Percentiles rank a stretch among this genome's conserved stretches.
Evolutionary conservation across 2,329 filamentous ascomycete genomes (phyloP).

Genomic region (Aspergillus ochraceoroseus): DNA sequence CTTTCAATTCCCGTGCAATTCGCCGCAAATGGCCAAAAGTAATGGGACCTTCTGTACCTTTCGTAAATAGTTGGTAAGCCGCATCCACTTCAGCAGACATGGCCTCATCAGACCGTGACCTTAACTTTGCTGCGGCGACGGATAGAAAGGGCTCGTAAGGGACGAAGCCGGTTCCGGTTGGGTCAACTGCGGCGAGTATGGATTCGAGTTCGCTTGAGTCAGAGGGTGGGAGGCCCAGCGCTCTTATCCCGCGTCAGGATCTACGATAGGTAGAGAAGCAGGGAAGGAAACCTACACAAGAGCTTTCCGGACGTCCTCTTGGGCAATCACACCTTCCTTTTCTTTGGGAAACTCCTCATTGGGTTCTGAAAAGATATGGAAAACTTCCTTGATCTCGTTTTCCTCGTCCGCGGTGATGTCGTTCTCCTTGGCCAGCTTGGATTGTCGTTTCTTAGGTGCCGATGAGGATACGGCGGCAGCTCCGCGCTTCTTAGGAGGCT

Average conservation of each 20-base stretch:
- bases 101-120: conserved; percentile 51
- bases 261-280: conserved; percentile 1
- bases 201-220: conserved; percentile 64
- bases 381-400: conserved; percentile 85
- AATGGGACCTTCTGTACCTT: conserved; percentile 56
- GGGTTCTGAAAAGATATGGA: conserved; percentile 64
- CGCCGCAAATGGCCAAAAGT: conserved; percentile 71
- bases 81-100: conserved; percentile 68
- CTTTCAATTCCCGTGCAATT: conserved; percentile 75
- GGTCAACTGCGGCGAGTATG: conserved; percentile 77
- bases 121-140: conserved; percentile 81
- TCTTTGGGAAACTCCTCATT: conserved; percentile 63
- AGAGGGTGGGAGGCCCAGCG: conserved; percentile 69
- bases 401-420: conserved; percentile 80
- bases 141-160: conserved; percentile 77
- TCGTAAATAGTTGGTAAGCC: conserved; percentile 76
- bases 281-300: conserved; percentile 56
- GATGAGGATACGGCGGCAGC: conserved; percentile 27
- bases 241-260: conserved; percentile 48
- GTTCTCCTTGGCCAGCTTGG: conserved; percentile 89
- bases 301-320: conserved; percentile 64
- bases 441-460: conserved; percentile 55
- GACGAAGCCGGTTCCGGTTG: conserved; percentile 71
- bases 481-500: conserved; percentile 40
- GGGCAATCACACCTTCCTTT: conserved; percentile 65